phyloP scores from a whole-genome alignment of 2,329 filamentous ascomycete species.

The Venturia oleaginea region DNA sequence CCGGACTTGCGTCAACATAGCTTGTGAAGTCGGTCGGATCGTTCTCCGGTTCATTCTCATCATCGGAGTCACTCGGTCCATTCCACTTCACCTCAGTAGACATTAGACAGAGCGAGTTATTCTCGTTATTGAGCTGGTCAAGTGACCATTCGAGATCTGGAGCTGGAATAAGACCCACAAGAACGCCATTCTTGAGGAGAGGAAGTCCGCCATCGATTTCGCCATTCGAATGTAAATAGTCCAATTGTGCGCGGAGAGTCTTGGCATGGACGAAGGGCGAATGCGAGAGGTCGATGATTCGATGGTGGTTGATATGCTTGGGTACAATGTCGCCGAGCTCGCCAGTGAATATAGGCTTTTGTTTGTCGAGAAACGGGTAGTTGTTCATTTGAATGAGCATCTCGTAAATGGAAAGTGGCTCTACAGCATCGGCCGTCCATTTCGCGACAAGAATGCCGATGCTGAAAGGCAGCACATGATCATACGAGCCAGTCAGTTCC shows the following conservation, averaged over 20 bases:
- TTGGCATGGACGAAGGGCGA: constrained; percentile 72
- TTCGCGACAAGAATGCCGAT: constrained; percentile 89
- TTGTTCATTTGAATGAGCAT: constrained; percentile 93
- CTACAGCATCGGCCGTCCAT: constrained; percentile 93
- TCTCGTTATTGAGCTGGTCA: constrained; percentile 72
- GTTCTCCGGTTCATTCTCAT: constrained; percentile 39
- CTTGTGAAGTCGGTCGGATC: constrained; percentile 79
- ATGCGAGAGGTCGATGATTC: constrained; percentile 79
- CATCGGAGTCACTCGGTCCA: constrained; percentile 32
- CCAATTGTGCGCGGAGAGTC: constrained; percentile 70
- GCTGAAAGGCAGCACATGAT: constrained; percentile 93
- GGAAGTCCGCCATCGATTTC: constrained; percentile 89
- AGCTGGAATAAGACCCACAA: constrained; percentile 86
- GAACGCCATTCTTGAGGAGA: constrained; percentile 66
- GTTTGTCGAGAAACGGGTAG: constrained; percentile 94
- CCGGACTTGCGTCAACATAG: constrained; percentile 87
- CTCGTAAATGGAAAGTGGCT: constrained; percentile 86
- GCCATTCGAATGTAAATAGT: constrained; percentile 71
- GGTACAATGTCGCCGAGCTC: constrained; percentile 82
- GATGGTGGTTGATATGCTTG: constrained; percentile 56
- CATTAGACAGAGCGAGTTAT: constrained; percentile 72
- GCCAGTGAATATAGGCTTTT: constrained; percentile 81
- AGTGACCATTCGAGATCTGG: constrained; percentile 90
- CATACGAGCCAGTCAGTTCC: constrained; percentile 86
- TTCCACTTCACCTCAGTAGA: constrained; percentile 48